These are phyloP conservation scores for Spergularia bocconei DNA, from an alignment of 148 eudicot genomes.

Conservation along the genomic window DNA sequence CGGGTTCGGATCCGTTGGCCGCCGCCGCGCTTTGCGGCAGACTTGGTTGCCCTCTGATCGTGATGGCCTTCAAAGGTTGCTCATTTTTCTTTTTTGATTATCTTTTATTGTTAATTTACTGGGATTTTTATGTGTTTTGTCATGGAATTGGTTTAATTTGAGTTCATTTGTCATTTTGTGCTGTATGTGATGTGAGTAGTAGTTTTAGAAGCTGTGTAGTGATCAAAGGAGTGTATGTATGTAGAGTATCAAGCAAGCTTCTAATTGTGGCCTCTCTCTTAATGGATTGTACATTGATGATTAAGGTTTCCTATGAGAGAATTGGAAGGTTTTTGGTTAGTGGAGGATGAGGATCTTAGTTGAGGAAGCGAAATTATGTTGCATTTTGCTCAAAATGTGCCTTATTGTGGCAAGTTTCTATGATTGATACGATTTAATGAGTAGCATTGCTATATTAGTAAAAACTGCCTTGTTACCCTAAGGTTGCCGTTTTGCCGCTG, in stretches of 20 bases:
- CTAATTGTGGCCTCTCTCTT: background rate
- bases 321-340: background rate
- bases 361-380: background rate
- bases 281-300: background rate
- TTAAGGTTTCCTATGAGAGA: background rate
- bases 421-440: background rate
- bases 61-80: conserved; percentile 67
- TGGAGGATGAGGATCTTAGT: background rate
- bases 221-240: background rate
- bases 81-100: background rate
- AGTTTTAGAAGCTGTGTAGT: background rate
- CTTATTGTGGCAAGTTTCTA: background rate
- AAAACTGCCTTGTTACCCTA: background rate
- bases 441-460: background rate
- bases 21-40: conserved; percentile 61
- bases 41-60: conserved; percentile 92
- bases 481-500: background rate
- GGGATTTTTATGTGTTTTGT: background rate
- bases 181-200: background rate
- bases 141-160: background rate
- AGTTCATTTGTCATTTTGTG: too few species aligned
- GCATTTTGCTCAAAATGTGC: background rate
- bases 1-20: conserved; percentile 67
- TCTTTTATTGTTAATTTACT: background rate
- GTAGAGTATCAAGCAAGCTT: background rate